Evolutionary conservation across 169 alveolate species (phyloP).

Genomic region (Miamiensis avidus): DNA sequence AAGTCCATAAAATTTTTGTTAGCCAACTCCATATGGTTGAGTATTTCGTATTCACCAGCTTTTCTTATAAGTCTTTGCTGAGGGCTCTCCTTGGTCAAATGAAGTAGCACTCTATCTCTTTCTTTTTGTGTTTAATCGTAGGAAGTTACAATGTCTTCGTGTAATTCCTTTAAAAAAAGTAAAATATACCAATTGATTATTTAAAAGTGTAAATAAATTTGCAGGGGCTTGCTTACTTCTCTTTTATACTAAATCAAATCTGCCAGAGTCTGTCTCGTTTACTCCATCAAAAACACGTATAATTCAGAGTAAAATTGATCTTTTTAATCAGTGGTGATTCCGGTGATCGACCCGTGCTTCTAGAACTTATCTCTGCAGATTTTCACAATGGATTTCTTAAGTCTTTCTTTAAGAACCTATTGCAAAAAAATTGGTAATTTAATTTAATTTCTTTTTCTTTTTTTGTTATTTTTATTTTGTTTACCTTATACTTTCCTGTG

Average conservation of each 20-base stretch:
- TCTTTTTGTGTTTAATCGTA: constrained; percentile 20
- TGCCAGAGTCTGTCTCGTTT: constrained; percentile 36
- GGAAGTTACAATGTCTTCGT: constrained; percentile 21
- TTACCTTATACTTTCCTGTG: constrained; percentile 39
- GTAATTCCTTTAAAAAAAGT: constrained; percentile 7
- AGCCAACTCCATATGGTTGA: constrained; percentile 21
- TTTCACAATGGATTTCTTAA: constrained; percentile 39
- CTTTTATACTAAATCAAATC: constrained; percentile 30
- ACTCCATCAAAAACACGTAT: constrained; percentile 48
- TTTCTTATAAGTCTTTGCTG: constrained; percentile 22
- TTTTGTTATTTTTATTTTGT: too few species aligned
- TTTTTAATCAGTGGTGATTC: constrained; percentile 32
- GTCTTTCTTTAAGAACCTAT: constrained; percentile 38
- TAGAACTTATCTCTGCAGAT: constrained; percentile 48
- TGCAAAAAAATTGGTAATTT: too few species aligned
- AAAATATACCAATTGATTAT: not conserved
- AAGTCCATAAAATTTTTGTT: constrained; percentile 21
- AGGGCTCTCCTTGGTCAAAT: constrained; percentile 34
- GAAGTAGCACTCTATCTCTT: constrained; percentile 19
- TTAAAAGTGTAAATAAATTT: constrained; percentile 10
- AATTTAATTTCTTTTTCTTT: too few species aligned
- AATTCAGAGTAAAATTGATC: constrained; percentile 48
- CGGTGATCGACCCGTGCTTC: constrained; percentile 47
- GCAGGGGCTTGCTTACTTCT: constrained; percentile 6
- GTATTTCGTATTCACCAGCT: constrained; percentile 42